These are phyloP conservation scores for Pythium diclinum DNA, from an alignment of 352 stramenopile genomes.

Conservation along the genomic window DNA sequence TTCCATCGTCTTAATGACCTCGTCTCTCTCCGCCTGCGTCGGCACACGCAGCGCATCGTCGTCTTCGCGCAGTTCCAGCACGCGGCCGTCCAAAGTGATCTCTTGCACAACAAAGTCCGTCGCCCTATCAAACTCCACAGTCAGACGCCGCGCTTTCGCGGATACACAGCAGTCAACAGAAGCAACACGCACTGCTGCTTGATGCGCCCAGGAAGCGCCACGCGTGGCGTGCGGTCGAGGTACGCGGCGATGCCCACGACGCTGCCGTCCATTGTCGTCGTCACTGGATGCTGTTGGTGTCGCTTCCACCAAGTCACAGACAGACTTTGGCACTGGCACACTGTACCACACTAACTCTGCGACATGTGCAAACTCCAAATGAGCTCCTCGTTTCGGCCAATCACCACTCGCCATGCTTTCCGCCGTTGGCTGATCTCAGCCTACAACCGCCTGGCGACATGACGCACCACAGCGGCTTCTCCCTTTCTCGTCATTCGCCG, in stretches of 20 bases:
- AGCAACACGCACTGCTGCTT: constrained; percentile 44
- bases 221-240: constrained; percentile 21
- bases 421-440: constrained; percentile 12
- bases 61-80: constrained; percentile 37
- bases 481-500: constrained; percentile 1
- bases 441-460: neutral
- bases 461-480: neutral
- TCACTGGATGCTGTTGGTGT: neutral
- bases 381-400: constrained; percentile 13
- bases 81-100: constrained; percentile 38
- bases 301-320: constrained; percentile 4
- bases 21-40: constrained; percentile 33
- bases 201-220: constrained; percentile 31
- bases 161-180: constrained; percentile 11
- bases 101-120: constrained; percentile 75
- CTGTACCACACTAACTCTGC: constrained; percentile 16
- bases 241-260: constrained; percentile 53
- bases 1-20: constrained; percentile 33
- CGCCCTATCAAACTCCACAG: constrained; percentile 26
- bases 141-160: neutral
- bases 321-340: constrained; percentile 1
- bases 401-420: constrained; percentile 12
- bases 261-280: constrained; percentile 17
- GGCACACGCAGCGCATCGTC: constrained; percentile 29
- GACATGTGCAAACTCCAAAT: constrained; percentile 10